These are phyloP conservation scores for Colletotrichum godetiae DNA, from an alignment of 2,329 filamentous ascomycete species.

Conservation along the genomic window DNA sequence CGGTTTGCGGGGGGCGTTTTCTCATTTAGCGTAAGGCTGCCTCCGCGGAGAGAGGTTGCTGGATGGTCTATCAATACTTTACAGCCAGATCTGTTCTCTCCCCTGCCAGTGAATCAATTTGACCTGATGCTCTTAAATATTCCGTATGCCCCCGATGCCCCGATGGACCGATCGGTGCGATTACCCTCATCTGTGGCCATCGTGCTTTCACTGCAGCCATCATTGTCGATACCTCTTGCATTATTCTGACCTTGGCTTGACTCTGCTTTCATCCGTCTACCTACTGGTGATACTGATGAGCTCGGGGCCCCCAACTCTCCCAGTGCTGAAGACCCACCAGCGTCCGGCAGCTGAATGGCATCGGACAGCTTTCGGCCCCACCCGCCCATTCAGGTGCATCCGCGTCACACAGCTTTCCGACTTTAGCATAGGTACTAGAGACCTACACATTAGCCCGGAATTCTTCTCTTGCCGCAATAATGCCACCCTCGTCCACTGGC, in stretches of 20 bases:
- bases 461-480: neutral
- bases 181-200: conserved; percentile 1
- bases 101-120: neutral
- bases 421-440: too few relatives aligned
- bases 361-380: neutral
- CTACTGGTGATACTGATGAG: neutral
- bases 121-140: conserved; percentile 4
- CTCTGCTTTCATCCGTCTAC: neutral
- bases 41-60: neutral
- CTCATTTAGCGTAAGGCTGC: conserved; percentile 13
- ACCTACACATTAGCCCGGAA: neutral
- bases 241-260: neutral
- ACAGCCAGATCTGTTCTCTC: neutral
- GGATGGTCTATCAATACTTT: neutral
- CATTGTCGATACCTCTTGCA: neutral
- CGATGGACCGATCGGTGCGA: conserved; percentile 4
- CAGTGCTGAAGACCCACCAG: neutral
- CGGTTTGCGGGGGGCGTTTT: neutral
- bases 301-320: neutral
- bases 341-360: neutral
- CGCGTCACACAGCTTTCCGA: neutral
- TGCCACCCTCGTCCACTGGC: conserved; percentile 21
- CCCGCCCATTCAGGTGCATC: too few relatives aligned
- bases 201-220: neutral
- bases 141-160: neutral